These are phyloP conservation scores for Annulohypoxylon bovei DNA, from an alignment of 495 filamentous ascomycete species.

Conservation along the genomic window DNA sequence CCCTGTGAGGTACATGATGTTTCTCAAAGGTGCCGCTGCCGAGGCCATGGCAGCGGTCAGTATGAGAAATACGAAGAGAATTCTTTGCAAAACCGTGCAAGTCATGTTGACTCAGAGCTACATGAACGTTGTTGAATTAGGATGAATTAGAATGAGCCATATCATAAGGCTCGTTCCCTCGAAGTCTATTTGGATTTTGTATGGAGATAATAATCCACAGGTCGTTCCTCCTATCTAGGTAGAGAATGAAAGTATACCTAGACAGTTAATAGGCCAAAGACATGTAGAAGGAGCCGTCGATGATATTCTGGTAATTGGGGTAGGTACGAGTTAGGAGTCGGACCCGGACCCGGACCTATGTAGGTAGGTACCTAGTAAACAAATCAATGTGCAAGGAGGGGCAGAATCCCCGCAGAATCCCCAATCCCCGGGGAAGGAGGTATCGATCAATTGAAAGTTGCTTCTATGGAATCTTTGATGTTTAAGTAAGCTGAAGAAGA, in stretches of 20 bases:
- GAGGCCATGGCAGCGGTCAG: constrained; percentile 24
- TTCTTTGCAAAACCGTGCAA: background rate
- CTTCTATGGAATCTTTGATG: background rate
- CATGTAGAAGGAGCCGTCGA: background rate
- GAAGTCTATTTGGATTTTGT: background rate
- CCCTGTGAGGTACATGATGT: constrained; percentile 71
- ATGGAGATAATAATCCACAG: background rate
- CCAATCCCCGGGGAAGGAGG: too few species aligned
- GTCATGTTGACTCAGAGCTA: constrained; percentile 14
- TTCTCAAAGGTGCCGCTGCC: constrained; percentile 47
- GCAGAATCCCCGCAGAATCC: too few species aligned
- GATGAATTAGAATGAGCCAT: background rate
- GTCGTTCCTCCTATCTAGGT: background rate
- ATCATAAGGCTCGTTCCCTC: background rate
- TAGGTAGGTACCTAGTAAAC: background rate
- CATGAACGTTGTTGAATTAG: background rate
- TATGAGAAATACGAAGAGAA: constrained; percentile 21
- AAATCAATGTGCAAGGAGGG: too few species aligned
- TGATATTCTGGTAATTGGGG: too few species aligned
- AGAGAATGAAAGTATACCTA: background rate
- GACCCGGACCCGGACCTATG: too few species aligned
- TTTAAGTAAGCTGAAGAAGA: background rate
- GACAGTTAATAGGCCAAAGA: background rate
- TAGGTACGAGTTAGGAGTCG: too few species aligned
- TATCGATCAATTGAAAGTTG: background rate